Conservation (phyloP, 2,329 filamentous ascomycete genomes). For the Fusarium sambucinum region DNA sequence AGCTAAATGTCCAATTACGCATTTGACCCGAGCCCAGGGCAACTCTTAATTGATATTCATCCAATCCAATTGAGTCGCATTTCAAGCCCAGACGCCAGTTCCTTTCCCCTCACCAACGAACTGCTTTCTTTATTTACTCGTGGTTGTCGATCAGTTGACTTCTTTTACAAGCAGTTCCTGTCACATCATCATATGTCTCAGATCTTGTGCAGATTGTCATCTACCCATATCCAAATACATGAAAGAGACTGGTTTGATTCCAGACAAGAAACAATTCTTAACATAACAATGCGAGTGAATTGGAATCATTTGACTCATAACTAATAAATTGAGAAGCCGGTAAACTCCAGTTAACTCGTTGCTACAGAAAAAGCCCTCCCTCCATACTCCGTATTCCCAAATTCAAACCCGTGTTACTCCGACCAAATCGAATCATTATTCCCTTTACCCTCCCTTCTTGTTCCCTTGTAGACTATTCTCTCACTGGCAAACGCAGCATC, state of each 20-base stretch:
- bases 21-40: conserved; percentile 17
- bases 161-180: background rate
- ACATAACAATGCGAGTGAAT: conserved; percentile 2
- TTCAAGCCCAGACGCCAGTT: background rate
- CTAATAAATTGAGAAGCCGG: background rate
- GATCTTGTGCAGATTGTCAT: conserved; percentile 14
- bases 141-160: background rate
- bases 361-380: conserved; percentile 3
- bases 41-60: conserved; percentile 26
- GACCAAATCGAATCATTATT: conserved; percentile 23
- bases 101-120: conserved; percentile 14
- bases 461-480: background rate
- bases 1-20: conserved; percentile 3
- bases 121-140: conserved; percentile 4
- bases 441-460: background rate
- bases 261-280: background rate
- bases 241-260: background rate
- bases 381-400: conserved; percentile 23
- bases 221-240: background rate
- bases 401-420: conserved; percentile 13
- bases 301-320: background rate
- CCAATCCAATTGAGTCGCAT: conserved; percentile 23
- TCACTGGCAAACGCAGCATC: conserved; percentile 51
- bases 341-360: conserved; percentile 13
- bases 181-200: conserved; percentile 18